A percentile compares a stretch with the other conserved stretches of the same genome.
Conservation (phyloP, 2,329 filamentous ascomycete genomes). For the Paraphaeosphaeria sporulosa region DNA sequence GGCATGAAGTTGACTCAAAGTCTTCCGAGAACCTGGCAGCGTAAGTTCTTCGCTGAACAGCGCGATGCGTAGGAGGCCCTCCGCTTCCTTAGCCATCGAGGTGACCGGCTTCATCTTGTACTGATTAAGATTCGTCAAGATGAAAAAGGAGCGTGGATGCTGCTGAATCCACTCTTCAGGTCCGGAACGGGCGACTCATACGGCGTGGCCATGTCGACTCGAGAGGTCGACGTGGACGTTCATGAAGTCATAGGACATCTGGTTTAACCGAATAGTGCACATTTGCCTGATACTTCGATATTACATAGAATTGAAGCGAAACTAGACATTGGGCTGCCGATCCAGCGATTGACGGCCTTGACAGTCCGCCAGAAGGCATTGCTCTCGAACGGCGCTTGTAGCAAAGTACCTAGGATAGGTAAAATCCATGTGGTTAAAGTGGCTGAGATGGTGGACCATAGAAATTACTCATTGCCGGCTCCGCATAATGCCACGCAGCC, state of each 20-base stretch:
- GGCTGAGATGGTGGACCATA: constrained; percentile 33
- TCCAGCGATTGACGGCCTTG: constrained; percentile 42
- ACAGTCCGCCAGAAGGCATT: constrained; percentile 46
- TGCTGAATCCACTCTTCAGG: constrained; percentile 36
- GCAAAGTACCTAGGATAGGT: constrained; percentile 43
- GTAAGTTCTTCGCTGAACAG: constrained; percentile 48
- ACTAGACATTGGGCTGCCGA: constrained; percentile 43
- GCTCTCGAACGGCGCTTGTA: constrained; percentile 50
- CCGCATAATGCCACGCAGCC: constrained; percentile 44
- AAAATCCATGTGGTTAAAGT: constrained; percentile 46
- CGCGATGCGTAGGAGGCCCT: constrained; percentile 47
- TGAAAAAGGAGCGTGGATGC: constrained; percentile 51
- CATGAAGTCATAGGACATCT: no score
- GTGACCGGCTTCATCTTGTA: constrained; percentile 45
- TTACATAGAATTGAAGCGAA: constrained; percentile 46
- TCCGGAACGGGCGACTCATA: constrained; percentile 23
- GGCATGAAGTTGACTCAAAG: constrained; percentile 36
- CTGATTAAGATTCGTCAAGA: constrained; percentile 54
- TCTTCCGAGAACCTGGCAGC: constrained; percentile 27
- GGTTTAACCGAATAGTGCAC: constrained; percentile 22
- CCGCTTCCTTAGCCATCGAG: constrained; percentile 37
- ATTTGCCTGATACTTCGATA: constrained; percentile 45
- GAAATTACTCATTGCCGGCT: constrained; percentile 17
- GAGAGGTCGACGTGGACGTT: no score
- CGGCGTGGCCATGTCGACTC: constrained; percentile 44